phyloP scores from a whole-genome alignment of 169 alveolate species.

The Cryptosporidium ubiquitum region DNA sequence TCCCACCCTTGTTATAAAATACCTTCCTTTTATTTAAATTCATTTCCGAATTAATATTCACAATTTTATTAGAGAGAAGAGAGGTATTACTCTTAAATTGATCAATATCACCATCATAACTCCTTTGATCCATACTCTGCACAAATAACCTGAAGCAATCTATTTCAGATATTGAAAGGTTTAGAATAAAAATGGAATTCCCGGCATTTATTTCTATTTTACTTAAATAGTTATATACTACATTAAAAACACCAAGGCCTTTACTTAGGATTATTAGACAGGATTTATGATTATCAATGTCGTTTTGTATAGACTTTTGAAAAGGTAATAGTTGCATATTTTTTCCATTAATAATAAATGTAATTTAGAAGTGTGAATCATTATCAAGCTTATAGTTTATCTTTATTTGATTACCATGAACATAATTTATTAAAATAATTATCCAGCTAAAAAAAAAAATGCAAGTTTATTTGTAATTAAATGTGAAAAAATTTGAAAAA shows the following conservation, averaged over 20 bases:
- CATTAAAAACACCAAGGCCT: constrained; percentile 42
- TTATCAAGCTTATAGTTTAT: too few species aligned
- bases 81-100: background rate
- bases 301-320: constrained; percentile 48
- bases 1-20: constrained; percentile 75
- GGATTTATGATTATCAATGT: constrained; percentile 4
- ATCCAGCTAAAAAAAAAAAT: background rate
- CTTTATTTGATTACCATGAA: background rate
- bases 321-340: constrained; percentile 38
- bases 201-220: background rate
- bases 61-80: constrained; percentile 8
- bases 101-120: background rate
- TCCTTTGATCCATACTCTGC: constrained; percentile 2
- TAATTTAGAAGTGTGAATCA: too few species aligned
- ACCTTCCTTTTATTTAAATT: constrained; percentile 2
- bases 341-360: background rate
- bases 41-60: constrained; percentile 22
- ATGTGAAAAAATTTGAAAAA: background rate
- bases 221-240: constrained; percentile 9
- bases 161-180: constrained; percentile 17
- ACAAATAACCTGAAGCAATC: constrained; percentile 1
- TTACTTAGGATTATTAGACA: constrained; percentile 51
- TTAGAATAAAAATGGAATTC: constrained; percentile 18
- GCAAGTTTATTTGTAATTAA: background rate
- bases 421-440: too few species aligned